A percentile compares a stretch with the other conserved stretches of the same genome.
Evolutionary conservation across 2,329 filamentous ascomycete species (phyloP).

Genomic region (Paecilomyces variotii): DNA sequence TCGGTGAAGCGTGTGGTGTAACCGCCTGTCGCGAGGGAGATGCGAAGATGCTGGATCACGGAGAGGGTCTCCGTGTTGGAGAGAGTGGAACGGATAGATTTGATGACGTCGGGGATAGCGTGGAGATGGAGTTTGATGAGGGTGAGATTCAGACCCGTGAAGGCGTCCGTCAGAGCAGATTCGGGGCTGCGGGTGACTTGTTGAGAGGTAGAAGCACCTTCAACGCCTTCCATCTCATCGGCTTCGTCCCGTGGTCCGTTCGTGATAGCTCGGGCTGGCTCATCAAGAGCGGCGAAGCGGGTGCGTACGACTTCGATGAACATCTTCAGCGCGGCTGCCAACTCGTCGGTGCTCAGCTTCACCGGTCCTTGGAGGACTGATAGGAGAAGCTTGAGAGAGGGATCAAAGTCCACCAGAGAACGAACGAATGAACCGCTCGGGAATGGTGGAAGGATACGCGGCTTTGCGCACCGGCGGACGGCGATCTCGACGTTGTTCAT

Average conservation of each 20-base stretch:
- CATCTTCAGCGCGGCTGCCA: conserved; percentile 30
- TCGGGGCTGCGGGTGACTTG: conserved; percentile 3
- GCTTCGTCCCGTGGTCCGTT: conserved; percentile 15
- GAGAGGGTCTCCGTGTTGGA: conserved; percentile 32
- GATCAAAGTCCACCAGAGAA: conserved; percentile 32
- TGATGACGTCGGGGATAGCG: conserved; percentile 20
- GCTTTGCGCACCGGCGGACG: conserved; percentile 25
- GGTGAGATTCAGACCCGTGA: conserved; percentile 30
- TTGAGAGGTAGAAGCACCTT: conserved; percentile 5
- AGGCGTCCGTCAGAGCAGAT: conserved; percentile 25
- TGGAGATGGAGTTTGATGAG: conserved; percentile 29
- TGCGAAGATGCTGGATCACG: conserved; percentile 35
- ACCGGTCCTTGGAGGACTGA: conserved; percentile 28
- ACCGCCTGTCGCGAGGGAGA: conserved; percentile 35
- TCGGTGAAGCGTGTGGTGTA: conserved; percentile 36
- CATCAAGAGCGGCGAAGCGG: conserved; percentile 23
- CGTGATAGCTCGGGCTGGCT: conserved; percentile 24
- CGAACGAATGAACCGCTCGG: conserved; percentile 30
- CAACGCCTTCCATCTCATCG: conserved; percentile 9
- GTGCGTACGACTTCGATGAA: conserved; percentile 32
- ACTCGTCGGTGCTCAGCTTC: conserved; percentile 29
- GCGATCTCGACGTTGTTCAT: conserved; percentile 33
- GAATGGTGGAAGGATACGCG: conserved; percentile 28
- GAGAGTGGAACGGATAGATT: conserved; percentile 29
- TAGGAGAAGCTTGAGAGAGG: conserved; percentile 30